Percentiles rank a stretch among this genome's conserved stretches.
phyloP scores from a whole-genome alignment of 768 basidiomycete genomes.

The Kwoniella sp. region DNA sequence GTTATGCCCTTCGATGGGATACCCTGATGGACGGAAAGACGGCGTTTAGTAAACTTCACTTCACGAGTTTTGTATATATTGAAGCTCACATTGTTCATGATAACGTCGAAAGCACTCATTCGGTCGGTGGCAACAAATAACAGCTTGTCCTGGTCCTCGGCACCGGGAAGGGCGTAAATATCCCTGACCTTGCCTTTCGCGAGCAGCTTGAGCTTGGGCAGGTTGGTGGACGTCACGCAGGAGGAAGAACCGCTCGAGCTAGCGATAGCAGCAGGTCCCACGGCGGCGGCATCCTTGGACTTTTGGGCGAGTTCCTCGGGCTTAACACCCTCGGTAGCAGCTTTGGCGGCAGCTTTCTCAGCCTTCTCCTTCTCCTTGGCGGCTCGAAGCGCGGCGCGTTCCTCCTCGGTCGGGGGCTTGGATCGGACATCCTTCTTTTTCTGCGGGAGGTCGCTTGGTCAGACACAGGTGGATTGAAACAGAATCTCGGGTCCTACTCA shows the following conservation, averaged over 20 bases:
- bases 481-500: slow-evolving; percentile 3
- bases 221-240: slow-evolving; percentile 43
- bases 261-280: slow-evolving; percentile 20
- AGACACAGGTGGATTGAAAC: no score
- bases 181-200: slow-evolving; percentile 96
- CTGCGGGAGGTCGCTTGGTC: no score
- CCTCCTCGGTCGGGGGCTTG: slow-evolving; percentile 49
- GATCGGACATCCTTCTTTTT: slow-evolving; percentile 36
- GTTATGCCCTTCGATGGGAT: slow-evolving; percentile 92
- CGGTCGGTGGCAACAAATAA: slow-evolving; percentile 94
- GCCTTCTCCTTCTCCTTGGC: slow-evolving; percentile 51
- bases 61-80: background rate
- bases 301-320: slow-evolving; percentile 19
- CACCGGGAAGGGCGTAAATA: slow-evolving; percentile 73
- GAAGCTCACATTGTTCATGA: slow-evolving; percentile 80
- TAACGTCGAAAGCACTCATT: slow-evolving; percentile 95
- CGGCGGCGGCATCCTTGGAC: slow-evolving; percentile 15
- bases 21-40: slow-evolving; percentile 62
- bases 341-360: slow-evolving; percentile 46
- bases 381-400: slow-evolving; percentile 42
- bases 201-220: slow-evolving; percentile 65
- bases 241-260: slow-evolving; percentile 24
- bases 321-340: slow-evolving; percentile 18
- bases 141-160: slow-evolving; percentile 64
- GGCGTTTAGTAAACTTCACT: slow-evolving; percentile 17